A percentile compares a stretch with the other conserved stretches of the same genome.
Evolutionary conservation across 371 early-diverging fungal genomes (phyloP).

Genomic region (Smittium mucronatum): DNA sequence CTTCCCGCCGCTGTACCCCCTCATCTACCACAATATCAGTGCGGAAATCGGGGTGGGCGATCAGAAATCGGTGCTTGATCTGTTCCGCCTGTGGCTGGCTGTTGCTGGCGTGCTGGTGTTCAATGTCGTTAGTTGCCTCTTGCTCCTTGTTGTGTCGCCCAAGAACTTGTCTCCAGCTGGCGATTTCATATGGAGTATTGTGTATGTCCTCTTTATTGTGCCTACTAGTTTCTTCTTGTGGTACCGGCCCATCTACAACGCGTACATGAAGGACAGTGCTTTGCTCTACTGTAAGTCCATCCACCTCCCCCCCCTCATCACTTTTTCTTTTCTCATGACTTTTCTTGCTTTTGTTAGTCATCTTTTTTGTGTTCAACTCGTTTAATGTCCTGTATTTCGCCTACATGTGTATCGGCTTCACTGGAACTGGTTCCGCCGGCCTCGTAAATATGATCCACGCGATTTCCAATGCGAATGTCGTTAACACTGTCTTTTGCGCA

Average conservation of each 20-base stretch:
- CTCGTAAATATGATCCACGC: constrained; percentile 61
- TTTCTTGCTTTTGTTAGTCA: constrained; percentile 12
- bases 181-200: constrained; percentile 62
- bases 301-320: constrained; percentile 22
- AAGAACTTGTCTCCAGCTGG: constrained; percentile 51
- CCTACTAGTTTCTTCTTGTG: constrained; percentile 68
- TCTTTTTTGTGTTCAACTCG: constrained; percentile 75
- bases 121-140: constrained; percentile 64
- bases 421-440: constrained; percentile 67
- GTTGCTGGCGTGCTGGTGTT: constrained; percentile 54
- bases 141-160: constrained; percentile 52
- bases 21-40: constrained; percentile 66
- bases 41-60: constrained; percentile 56
- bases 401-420: constrained; percentile 79
- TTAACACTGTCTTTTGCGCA: constrained; percentile 52
- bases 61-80: constrained; percentile 44
- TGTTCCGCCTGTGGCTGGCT: constrained; percentile 67
- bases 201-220: constrained; percentile 63
- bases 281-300: constrained; percentile 56
- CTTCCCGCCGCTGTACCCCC: constrained; percentile 73
- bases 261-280: constrained; percentile 74
- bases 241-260: constrained; percentile 83
- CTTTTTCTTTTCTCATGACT: not conserved
- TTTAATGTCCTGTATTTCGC: constrained; percentile 65
- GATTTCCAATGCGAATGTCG: constrained; percentile 49